These are phyloP conservation scores for Tolypocladium album DNA, from an alignment of 2,329 filamentous ascomycete species.

Conservation along the genomic window DNA sequence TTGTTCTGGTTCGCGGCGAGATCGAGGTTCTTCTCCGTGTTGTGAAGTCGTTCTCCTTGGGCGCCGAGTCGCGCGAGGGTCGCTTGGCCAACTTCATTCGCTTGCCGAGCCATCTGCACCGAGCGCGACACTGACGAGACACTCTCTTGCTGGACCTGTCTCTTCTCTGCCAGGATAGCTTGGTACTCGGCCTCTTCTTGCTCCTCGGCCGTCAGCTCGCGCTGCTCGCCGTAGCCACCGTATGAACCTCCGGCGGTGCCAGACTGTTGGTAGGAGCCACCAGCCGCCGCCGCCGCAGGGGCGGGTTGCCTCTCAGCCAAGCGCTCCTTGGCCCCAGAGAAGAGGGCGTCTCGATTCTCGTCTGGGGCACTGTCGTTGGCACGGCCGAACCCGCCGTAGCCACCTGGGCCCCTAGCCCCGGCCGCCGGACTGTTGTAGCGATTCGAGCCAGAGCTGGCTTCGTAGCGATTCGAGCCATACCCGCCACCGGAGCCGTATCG, in stretches of 20 bases:
- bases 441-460: slow-evolving; percentile 17
- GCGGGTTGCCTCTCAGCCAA: slow-evolving; percentile 27
- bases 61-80: slow-evolving; percentile 64
- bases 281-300: slow-evolving; percentile 5
- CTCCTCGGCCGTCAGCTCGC: slow-evolving; percentile 73
- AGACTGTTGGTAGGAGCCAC: slow-evolving; percentile 12
- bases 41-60: slow-evolving; percentile 72
- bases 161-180: slow-evolving; percentile 39
- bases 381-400: slow-evolving; percentile 50
- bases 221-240: slow-evolving; percentile 53
- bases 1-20: slow-evolving; percentile 66
- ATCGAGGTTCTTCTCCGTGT: slow-evolving; percentile 76
- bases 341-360: slow-evolving; percentile 51
- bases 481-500: slow-evolving; percentile 40
- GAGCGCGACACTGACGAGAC: slow-evolving; percentile 26
- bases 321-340: slow-evolving; percentile 43
- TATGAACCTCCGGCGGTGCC: slow-evolving; percentile 20
- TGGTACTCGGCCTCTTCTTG: slow-evolving; percentile 63
- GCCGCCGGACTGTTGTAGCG: slow-evolving; percentile 15
- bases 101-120: slow-evolving; percentile 31
- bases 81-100: slow-evolving; percentile 48
- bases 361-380: slow-evolving; percentile 33
- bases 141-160: slow-evolving; percentile 70
- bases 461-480: slow-evolving; percentile 44
- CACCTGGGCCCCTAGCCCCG: slow-evolving; percentile 37